Evolutionary conservation across 1,284 basidiomycete genomes (phyloP).

Genomic region (Pseudozyma pruni): DNA sequence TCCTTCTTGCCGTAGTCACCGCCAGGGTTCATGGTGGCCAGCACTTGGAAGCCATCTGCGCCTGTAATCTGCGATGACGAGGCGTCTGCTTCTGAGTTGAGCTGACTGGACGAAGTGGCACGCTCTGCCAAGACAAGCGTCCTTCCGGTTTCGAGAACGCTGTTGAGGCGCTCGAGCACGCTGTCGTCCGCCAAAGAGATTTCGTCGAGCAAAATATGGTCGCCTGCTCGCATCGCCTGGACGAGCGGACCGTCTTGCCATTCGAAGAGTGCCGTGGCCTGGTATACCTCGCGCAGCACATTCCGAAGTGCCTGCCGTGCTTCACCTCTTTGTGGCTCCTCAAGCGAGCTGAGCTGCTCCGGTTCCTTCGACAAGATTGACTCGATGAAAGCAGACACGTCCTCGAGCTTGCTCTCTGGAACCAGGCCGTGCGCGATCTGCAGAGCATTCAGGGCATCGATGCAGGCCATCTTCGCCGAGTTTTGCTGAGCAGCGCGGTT

Average conservation of each 20-base stretch:
- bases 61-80: conserved; percentile 49
- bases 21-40: conserved; percentile 99
- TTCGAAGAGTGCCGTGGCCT: conserved; percentile 82
- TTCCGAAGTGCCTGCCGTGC: conserved; percentile 58
- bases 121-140: conserved; percentile 93
- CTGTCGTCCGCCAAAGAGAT: conserved; percentile 98
- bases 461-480: conserved; percentile 64
- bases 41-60: conserved; percentile 78
- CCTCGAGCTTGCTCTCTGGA: conserved; percentile 35
- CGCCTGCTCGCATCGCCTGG: conserved; percentile 86
- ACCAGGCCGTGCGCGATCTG: conserved; percentile 22
- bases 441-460: conserved; percentile 44
- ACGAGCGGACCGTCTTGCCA: conserved; percentile 97
- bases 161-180: conserved; percentile 95
- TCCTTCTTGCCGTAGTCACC: conserved; percentile 99
- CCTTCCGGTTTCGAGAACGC: conserved; percentile 89
- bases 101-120: conserved; percentile 72
- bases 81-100: conserved; percentile 69
- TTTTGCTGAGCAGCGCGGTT: conserved; percentile 74
- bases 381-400: conserved; percentile 32
- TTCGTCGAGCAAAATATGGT: conserved; percentile 92
- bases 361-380: conserved; percentile 21
- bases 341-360: conserved; percentile 10
- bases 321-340: conserved; percentile 6
- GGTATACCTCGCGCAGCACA: conserved; percentile 70